phyloP scores from a whole-genome alignment of 192 early-diverging fungal species.

The Rhizophagus clarus region DNA sequence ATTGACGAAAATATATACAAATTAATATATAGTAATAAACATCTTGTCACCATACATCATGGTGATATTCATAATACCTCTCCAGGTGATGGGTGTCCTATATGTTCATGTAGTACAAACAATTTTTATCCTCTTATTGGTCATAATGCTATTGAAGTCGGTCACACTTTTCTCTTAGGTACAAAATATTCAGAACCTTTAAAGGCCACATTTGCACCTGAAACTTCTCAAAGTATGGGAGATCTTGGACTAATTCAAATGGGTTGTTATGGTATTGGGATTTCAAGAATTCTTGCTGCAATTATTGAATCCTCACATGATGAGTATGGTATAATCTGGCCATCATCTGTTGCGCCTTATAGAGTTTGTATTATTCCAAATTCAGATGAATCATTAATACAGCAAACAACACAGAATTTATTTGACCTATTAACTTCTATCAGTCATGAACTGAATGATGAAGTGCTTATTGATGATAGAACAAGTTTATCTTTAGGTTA shows the following conservation, averaged over 20 bases:
- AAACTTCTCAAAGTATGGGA: constrained; percentile 31
- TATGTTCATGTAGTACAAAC: constrained; percentile 30
- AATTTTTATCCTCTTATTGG: constrained; percentile 39
- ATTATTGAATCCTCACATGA: constrained; percentile 70
- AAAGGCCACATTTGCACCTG: constrained; percentile 54
- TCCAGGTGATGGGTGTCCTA: constrained; percentile 51
- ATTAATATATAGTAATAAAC: background rate
- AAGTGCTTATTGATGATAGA: constrained; percentile 76
- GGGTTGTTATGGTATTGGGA: constrained; percentile 92
- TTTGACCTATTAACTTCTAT: constrained; percentile 48
- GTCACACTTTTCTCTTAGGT: constrained; percentile 88
- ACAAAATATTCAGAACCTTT: constrained; percentile 82
- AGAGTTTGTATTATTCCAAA: constrained; percentile 65
- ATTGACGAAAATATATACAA: constrained; percentile 13
- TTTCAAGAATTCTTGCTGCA: constrained; percentile 82
- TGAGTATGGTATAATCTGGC: constrained; percentile 78
- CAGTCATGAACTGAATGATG: constrained; percentile 33
- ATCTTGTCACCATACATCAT: background rate
- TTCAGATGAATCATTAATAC: constrained; percentile 36
- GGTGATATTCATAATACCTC: constrained; percentile 52
- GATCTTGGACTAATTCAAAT: constrained; percentile 65
- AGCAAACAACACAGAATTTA: constrained; percentile 37
- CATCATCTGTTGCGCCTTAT: constrained; percentile 78
- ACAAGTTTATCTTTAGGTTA: constrained; percentile 65
- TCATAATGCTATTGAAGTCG: constrained; percentile 77